Percentiles rank a stretch among this genome's conserved stretches.
Conservation (phyloP, 2,329 filamentous ascomycete species). For the Fusarium mangiferae region DNA sequence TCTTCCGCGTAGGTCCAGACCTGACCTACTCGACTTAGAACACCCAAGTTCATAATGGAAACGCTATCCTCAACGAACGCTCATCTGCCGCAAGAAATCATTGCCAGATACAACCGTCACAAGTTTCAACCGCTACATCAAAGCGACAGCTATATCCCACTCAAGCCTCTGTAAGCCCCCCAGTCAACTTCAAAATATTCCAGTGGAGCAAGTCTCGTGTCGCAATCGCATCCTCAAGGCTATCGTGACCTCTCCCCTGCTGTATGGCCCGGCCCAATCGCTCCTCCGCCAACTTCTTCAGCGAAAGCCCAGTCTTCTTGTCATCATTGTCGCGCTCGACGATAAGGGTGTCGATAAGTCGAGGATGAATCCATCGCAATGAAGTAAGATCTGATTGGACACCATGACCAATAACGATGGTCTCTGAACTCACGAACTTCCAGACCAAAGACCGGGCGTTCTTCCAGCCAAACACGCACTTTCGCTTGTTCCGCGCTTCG, state of each 20-base stretch:
- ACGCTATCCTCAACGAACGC: too few species aligned
- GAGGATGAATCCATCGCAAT: conserved; percentile 22
- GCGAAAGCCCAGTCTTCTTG: neutral
- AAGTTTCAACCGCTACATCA: too few species aligned
- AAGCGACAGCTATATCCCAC: fast-evolving
- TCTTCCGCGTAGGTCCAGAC: too few species aligned
- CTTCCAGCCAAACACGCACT: conserved; percentile 54
- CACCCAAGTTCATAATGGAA: neutral
- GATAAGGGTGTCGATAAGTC: conserved; percentile 18
- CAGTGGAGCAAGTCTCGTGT: conserved; percentile 24
- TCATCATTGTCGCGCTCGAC: neutral
- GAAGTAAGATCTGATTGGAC: conserved; percentile 21
- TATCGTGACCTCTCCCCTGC: conserved; percentile 12
- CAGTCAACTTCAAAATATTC: neutral
- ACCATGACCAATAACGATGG: conserved; percentile 60
- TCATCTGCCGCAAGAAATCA: too few species aligned
- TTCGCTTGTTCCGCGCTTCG: conserved; percentile 44
- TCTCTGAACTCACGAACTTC: conserved; percentile 56
- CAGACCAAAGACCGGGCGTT: conserved; percentile 56
- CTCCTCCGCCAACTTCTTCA: conserved; percentile 16
- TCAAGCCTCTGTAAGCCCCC: neutral
- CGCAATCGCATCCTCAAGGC: conserved; percentile 26
- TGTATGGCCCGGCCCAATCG: neutral
- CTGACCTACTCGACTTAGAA: neutral
- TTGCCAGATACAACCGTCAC: fast-evolving